Evolutionary conservation across 176 grass and related monocot genomes (phyloP).

Genomic region (Oryza officinalis): DNA sequence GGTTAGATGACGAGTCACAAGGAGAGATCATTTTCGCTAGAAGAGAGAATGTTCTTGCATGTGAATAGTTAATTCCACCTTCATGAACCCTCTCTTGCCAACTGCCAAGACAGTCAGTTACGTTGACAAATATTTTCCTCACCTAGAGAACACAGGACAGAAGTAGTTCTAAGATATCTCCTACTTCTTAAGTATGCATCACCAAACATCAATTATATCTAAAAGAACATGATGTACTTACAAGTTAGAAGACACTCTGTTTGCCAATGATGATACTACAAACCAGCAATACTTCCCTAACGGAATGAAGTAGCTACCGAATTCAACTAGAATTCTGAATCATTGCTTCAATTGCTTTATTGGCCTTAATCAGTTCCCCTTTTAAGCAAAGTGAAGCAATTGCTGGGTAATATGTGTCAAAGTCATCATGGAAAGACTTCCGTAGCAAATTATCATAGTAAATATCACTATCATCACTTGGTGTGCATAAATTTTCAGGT

Average conservation of each 20-base stretch:
- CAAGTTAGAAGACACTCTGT: conserved; percentile 10
- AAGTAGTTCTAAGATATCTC: not conserved
- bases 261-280: conserved; percentile 21
- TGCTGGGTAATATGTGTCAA: conserved; percentile 73
- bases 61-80: conserved; percentile 15
- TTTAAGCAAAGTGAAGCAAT: conserved; percentile 72
- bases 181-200: not conserved
- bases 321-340: conserved; percentile 69
- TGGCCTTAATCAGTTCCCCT: conserved; percentile 70
- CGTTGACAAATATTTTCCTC: conserved; percentile 8
- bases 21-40: not conserved
- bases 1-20: not conserved
- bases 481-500: conserved; percentile 38
- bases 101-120: conserved; percentile 16
- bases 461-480: conserved; percentile 38
- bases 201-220: conserved; percentile 15
- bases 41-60: conserved; percentile 1
- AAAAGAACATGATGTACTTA: conserved; percentile 32
- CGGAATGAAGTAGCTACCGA: conserved; percentile 16
- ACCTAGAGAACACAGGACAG: not conserved
- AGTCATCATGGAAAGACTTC: conserved; percentile 63
- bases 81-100: not conserved
- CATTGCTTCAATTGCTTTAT: conserved; percentile 72
- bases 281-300: conserved; percentile 11
- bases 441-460: conserved; percentile 46